Conservation (phyloP, 2,329 filamentous ascomycete species). For the Colletotrichum australisinense region DNA sequence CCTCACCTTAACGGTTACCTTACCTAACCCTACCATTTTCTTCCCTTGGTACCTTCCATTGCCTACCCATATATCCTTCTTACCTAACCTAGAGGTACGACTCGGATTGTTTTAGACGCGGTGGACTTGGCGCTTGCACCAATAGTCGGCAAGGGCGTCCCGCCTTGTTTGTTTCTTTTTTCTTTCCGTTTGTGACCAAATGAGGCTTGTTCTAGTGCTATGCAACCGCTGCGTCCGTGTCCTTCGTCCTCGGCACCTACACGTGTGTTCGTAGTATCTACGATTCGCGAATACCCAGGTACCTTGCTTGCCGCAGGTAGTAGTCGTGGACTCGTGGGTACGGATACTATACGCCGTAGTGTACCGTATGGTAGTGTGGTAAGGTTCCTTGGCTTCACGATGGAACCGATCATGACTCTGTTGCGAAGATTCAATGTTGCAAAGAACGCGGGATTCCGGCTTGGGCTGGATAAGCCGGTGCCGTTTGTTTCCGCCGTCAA, state of each 20-base stretch:
- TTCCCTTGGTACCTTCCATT: background rate
- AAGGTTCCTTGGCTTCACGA: background rate
- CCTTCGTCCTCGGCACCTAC: background rate
- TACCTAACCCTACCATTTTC: no score
- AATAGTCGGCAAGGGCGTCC: background rate
- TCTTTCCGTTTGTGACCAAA: background rate
- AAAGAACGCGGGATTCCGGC: background rate
- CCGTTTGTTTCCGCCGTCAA: background rate
- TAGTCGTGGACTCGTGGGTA: no score
- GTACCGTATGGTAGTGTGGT: no score
- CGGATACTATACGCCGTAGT: no score
- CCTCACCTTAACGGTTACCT: background rate
- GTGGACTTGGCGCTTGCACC: background rate
- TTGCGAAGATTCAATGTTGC: background rate
- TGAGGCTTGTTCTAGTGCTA: no score
- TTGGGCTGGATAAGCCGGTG: background rate
- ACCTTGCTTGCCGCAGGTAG: no score
- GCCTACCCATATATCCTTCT: background rate
- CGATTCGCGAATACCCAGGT: no score
- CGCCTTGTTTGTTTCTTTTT: background rate
- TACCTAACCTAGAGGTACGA: background rate
- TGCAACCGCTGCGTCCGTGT: background rate
- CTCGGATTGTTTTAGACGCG: constrained; percentile 7
- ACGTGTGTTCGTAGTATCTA: no score
- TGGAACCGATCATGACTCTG: background rate